phyloP scores from a whole-genome alignment of 495 filamentous ascomycete genomes.

The Penicillium odoratum region DNA sequence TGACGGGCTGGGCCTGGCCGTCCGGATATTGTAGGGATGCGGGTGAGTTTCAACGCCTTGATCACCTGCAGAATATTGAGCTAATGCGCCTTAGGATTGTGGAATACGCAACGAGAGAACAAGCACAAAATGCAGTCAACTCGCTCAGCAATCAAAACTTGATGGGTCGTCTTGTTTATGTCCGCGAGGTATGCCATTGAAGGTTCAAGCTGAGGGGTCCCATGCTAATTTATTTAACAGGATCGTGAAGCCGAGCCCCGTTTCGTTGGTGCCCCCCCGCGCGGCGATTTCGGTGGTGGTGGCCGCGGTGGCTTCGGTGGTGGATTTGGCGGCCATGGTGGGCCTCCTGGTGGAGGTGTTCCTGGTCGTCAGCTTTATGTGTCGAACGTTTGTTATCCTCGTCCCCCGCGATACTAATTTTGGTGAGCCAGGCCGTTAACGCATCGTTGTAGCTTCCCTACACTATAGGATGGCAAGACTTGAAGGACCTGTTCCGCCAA shows the following conservation, averaged over 20 bases:
- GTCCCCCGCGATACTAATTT: constrained; percentile 24
- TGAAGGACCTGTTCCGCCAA: constrained; percentile 98
- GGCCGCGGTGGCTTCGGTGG: constrained; percentile 40
- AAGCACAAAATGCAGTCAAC: constrained; percentile 96
- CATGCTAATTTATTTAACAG: constrained; percentile 40
- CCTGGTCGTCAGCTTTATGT: constrained; percentile 92
- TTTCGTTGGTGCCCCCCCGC: constrained; percentile 74
- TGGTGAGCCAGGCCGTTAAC: constrained; percentile 22
- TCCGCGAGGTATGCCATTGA: constrained; percentile 75
- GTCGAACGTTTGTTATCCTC: constrained; percentile 83
- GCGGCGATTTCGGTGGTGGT: constrained; percentile 65
- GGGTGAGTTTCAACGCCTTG: constrained; percentile 65
- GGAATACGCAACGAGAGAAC: constrained; percentile 99
- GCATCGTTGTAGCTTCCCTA: constrained; percentile 78
- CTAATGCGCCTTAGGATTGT: constrained; percentile 74
- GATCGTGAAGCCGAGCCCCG: constrained; percentile 96
- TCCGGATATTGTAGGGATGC: constrained; percentile 97
- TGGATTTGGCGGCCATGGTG: constrained; percentile 46
- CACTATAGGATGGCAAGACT: constrained; percentile 97
- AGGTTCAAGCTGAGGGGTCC: neutral
- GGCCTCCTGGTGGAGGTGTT: constrained; percentile 56
- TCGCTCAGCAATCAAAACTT: constrained; percentile 98
- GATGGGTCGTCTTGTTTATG: constrained; percentile 97
- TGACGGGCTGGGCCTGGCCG: constrained; percentile 97
- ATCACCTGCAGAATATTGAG: constrained; percentile 19